These are phyloP conservation scores for Nothophytophthora sp. DNA, from an alignment of 352 stramenopile species.

Conservation along the genomic window DNA sequence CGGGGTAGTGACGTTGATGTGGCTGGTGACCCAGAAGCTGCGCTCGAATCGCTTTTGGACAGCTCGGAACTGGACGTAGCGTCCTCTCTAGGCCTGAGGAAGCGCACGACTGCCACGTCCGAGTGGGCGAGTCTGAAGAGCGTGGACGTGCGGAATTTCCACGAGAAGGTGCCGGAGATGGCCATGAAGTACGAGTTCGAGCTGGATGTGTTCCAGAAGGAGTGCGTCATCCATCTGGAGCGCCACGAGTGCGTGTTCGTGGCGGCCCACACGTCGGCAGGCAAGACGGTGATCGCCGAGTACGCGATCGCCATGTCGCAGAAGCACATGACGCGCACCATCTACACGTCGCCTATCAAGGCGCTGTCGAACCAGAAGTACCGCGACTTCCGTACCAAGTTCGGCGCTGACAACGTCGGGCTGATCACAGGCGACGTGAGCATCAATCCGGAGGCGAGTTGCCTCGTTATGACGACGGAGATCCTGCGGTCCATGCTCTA, in stretches of 20 bases:
- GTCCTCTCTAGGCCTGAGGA: slow-evolving; percentile 14
- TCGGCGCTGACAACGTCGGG: slow-evolving; percentile 94
- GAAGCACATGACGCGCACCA: slow-evolving; percentile 89
- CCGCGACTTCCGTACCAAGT: slow-evolving; percentile 95
- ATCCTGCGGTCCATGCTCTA: slow-evolving; percentile 97
- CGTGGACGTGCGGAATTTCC: slow-evolving; percentile 83
- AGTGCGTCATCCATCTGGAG: slow-evolving; percentile 95
- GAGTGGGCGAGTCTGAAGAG: slow-evolving; percentile 77
- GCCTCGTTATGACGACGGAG: slow-evolving; percentile 98
- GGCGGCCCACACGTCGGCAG: slow-evolving; percentile 96
- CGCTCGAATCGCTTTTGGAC: slow-evolving; percentile 54
- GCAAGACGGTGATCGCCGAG: slow-evolving; percentile 98
- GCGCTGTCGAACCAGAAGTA: slow-evolving; percentile 99
- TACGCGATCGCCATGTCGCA: slow-evolving; percentile 97
- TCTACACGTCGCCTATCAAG: slow-evolving; percentile 99
- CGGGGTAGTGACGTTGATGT: not conserved
- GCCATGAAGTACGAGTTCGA: slow-evolving; percentile 84
- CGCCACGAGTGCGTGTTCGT: slow-evolving; percentile 95
- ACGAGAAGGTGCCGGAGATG: slow-evolving; percentile 81
- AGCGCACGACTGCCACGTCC: slow-evolving; percentile 21
- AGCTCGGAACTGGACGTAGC: slow-evolving; percentile 6
- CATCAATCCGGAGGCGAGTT: slow-evolving; percentile 95
- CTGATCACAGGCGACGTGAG: slow-evolving; percentile 98
- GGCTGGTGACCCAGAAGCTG: slow-evolving; percentile 42
- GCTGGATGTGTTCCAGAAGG: slow-evolving; percentile 98